Conservation (phyloP, 352 stramenopile genomes). For the Pythium coloratum region DNA sequence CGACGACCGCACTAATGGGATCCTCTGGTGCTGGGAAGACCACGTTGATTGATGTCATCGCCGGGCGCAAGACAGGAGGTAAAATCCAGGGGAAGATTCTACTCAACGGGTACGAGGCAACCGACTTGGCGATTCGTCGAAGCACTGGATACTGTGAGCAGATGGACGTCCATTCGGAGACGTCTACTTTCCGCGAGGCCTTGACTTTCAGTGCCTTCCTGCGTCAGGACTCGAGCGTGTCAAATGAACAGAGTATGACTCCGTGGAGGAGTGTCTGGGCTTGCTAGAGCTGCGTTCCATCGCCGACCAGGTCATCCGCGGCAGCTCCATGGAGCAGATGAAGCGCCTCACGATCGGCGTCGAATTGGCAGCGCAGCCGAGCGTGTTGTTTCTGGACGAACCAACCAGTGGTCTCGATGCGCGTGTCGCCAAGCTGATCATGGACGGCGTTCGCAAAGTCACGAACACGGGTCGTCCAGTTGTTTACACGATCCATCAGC, state of each 20-base stretch:
- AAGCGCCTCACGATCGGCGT: slow-evolving; percentile 59
- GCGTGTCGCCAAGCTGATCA: slow-evolving; percentile 69
- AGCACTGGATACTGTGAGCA: slow-evolving; percentile 50
- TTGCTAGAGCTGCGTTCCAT: slow-evolving; percentile 34
- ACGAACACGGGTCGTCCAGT: slow-evolving; percentile 36
- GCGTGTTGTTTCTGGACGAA: slow-evolving; percentile 77
- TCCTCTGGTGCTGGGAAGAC: slow-evolving; percentile 89
- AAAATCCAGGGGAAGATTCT: slow-evolving; percentile 80
- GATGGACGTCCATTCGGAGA: slow-evolving; percentile 90
- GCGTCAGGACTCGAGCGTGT: slow-evolving; percentile 41
- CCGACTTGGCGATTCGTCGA: slow-evolving; percentile 43
- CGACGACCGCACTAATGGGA: slow-evolving; percentile 72
- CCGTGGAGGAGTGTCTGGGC: slow-evolving; percentile 42
- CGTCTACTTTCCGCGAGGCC: slow-evolving; percentile 89
- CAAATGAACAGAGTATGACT: slow-evolving; percentile 34
- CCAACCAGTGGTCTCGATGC: slow-evolving; percentile 85
- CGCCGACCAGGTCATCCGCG: slow-evolving; percentile 40
- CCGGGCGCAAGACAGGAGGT: slow-evolving; percentile 90
- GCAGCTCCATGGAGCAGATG: slow-evolving; percentile 44
- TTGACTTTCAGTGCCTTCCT: slow-evolving; percentile 93
- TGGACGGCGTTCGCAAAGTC: slow-evolving; percentile 82
- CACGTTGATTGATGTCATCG: slow-evolving; percentile 95
- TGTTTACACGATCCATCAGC: slow-evolving; percentile 32
- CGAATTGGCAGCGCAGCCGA: slow-evolving; percentile 74
- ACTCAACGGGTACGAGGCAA: slow-evolving; percentile 88